phyloP scores from a whole-genome alignment of 2,329 filamentous ascomycete species.

The Cercospora beticola region DNA sequence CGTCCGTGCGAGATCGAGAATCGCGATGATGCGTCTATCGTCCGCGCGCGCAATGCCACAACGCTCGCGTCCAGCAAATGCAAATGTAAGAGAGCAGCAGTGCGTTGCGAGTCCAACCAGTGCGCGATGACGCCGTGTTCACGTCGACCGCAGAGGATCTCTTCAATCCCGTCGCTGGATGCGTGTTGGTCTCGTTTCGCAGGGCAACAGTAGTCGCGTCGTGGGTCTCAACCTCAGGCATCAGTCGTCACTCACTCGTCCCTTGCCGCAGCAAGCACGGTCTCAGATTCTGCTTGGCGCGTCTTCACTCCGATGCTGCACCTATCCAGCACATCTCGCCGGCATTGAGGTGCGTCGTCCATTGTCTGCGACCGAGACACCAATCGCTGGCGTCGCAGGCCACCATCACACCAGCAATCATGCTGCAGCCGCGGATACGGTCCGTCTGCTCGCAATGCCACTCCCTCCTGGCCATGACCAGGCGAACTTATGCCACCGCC shows the following conservation, averaged over 20 bases:
- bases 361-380: neutral
- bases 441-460: conserved; percentile 50
- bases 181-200: neutral
- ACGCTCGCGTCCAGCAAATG: neutral
- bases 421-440: conserved; percentile 68
- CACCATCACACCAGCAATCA: conserved; percentile 36
- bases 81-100: neutral
- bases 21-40: neutral
- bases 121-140: neutral
- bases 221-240: neutral
- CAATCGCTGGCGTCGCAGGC: neutral
- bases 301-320: neutral
- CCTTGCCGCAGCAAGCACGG: neutral
- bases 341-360: neutral
- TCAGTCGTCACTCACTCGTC: neutral
- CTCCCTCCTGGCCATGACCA: conserved; percentile 47
- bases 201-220: neutral
- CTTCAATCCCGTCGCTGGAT: neutral
- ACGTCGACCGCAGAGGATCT: neutral
- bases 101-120: neutral
- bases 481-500: conserved; percentile 55
- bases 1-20: neutral
- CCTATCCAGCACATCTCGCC: neutral
- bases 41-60: conserved; percentile 7
- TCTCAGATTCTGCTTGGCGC: neutral